Evolutionary conservation across 1,284 basidiomycete genomes (phyloP).

Genomic region (Ustilago xerochloae): DNA sequence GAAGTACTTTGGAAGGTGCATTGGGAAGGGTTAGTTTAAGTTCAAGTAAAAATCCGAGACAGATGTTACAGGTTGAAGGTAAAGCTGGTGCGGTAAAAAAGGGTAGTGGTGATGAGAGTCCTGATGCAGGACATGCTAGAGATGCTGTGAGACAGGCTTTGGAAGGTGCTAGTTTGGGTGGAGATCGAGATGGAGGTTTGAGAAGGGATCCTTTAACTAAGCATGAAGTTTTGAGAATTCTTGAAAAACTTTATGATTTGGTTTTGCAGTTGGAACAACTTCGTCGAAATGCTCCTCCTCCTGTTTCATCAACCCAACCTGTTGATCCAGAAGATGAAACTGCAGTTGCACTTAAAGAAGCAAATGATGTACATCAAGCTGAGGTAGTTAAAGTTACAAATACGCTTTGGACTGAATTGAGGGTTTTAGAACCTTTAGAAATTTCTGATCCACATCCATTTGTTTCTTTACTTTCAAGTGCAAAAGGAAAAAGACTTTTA

Average conservation of each 20-base stretch:
- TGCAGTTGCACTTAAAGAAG: conserved; percentile 21
- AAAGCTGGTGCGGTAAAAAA: conserved; percentile 38
- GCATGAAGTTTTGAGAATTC: conserved; percentile 80
- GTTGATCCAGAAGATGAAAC: conserved; percentile 69
- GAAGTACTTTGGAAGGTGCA: conserved; percentile 82
- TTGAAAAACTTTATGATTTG: conserved; percentile 88
- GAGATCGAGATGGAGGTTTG: conserved; percentile 71
- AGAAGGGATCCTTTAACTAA: conserved; percentile 74
- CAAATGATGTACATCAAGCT: conserved; percentile 33
- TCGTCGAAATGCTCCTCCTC: conserved; percentile 79
- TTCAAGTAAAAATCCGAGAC: conserved; percentile 91
- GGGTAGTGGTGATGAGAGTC: conserved; percentile 27
- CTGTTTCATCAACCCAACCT: too few species aligned
- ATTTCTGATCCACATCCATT: conserved; percentile 98
- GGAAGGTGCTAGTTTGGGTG: conserved; percentile 57
- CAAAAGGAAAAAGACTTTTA: conserved; percentile 93
- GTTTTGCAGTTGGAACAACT: conserved; percentile 88
- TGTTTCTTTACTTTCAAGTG: conserved; percentile 85
- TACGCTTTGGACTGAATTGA: conserved; percentile 80
- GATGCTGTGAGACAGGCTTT: conserved; percentile 63
- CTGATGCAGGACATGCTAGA: conserved; percentile 35
- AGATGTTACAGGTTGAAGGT: conserved; percentile 86
- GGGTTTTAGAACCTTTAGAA: conserved; percentile 89
- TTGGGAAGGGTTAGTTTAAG: conserved; percentile 91
- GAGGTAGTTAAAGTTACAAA: conserved; percentile 50